These are phyloP conservation scores for Pythium chondricola DNA, from an alignment of 352 stramenopile species.

Conservation along the genomic window DNA sequence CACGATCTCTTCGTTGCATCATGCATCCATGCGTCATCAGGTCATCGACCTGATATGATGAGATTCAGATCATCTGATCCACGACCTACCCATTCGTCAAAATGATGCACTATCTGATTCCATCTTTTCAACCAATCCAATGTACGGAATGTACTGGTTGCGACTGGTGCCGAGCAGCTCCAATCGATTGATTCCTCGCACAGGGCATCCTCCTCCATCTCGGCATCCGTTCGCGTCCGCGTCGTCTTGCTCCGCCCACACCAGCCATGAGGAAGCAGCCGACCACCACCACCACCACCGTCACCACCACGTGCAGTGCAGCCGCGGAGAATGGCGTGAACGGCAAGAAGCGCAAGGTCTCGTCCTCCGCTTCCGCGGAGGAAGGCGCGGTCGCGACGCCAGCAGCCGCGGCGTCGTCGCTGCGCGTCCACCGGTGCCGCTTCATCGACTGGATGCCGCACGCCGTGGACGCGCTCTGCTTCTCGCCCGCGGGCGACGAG, in stretches of 20 bases:
- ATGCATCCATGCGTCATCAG: too few species aligned
- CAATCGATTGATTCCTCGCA: conserved; percentile 2
- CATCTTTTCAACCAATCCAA: conserved; percentile 4
- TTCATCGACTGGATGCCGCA: conserved; percentile 84
- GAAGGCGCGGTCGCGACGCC: conserved; percentile 5
- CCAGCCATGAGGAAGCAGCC: too few species aligned
- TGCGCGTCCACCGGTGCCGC: conserved; percentile 76
- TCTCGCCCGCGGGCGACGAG: conserved; percentile 44
- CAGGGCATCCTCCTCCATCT: too few species aligned
- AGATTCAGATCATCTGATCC: too few species aligned
- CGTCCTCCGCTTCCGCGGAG: conserved; percentile 10
- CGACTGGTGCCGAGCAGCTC: conserved; percentile 1
- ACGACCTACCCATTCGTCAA: too few species aligned
- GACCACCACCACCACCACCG: not conserved
- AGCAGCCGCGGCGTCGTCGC: conserved; percentile 4
- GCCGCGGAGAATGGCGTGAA: conserved; percentile 12
- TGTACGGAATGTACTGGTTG: not conserved
- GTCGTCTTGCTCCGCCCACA: too few species aligned
- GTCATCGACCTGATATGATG: too few species aligned
- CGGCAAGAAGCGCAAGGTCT: conserved; percentile 68
- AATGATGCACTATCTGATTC: not conserved
- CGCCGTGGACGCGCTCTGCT: conserved; percentile 56
- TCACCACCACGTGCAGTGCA: conserved; percentile 6
- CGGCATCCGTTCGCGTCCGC: too few species aligned
- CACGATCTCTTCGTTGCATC: too few species aligned